Percentiles rank a stretch among this genome's conserved stretches.
phyloP scores from a whole-genome alignment of 2,329 filamentous ascomycete genomes.

The Annulohypoxylon truncatum region DNA sequence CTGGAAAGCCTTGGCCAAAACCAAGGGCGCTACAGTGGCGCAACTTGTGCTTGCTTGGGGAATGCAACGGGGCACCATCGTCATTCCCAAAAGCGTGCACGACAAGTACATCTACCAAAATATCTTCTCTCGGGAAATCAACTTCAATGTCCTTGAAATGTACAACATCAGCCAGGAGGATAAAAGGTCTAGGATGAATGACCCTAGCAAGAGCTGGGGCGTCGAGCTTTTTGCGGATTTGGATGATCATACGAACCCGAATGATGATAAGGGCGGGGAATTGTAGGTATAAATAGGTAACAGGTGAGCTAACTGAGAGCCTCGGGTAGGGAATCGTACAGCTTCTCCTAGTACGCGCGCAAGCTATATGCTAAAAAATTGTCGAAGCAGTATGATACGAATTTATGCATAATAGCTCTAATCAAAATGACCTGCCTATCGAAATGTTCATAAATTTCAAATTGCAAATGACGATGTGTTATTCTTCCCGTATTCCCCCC shows the following conservation, averaged over 20 bases:
- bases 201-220: conserved; percentile 55
- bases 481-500: too few relatives aligned
- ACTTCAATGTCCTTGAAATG: conserved; percentile 55
- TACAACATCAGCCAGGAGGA: conserved; percentile 46
- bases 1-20: conserved; percentile 53
- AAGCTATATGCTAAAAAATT: too few relatives aligned
- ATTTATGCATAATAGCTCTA: too few relatives aligned
- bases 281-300: too few relatives aligned
- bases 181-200: conserved; percentile 52
- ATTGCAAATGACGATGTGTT: too few relatives aligned
- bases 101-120: conserved; percentile 59
- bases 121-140: conserved; percentile 60
- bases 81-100: conserved; percentile 64
- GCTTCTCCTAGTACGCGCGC: too few relatives aligned
- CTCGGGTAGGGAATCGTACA: too few relatives aligned
- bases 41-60: conserved; percentile 63
- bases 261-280: conserved; percentile 34
- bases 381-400: too few relatives aligned
- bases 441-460: too few relatives aligned
- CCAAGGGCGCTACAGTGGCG: conserved; percentile 56
- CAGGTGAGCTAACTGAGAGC: too few relatives aligned
- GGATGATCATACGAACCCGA: conserved; percentile 51
- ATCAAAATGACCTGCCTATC: too few relatives aligned
- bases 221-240: conserved; percentile 55
- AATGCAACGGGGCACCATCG: conserved; percentile 57